Conservation (phyloP, 306 rosid species). For the Cucurbita pepo region DNA sequence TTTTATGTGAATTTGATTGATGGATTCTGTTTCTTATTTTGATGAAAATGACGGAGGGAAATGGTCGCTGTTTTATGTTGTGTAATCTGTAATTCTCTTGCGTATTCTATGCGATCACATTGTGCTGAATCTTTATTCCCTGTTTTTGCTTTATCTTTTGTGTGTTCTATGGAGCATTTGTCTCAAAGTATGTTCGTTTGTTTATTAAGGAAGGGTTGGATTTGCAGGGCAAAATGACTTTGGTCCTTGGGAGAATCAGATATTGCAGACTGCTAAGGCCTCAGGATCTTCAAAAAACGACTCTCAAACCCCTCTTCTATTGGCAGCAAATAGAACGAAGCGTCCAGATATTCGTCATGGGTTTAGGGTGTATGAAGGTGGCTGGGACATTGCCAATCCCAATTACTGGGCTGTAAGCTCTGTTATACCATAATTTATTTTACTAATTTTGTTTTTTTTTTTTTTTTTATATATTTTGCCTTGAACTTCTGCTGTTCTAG, state of each 20-base stretch:
- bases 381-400: constrained; percentile 70
- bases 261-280: constrained; percentile 34
- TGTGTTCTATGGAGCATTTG: background rate
- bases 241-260: constrained; percentile 62
- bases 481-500: background rate
- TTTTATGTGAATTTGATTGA: background rate
- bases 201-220: background rate
- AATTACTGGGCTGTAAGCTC: constrained; percentile 96
- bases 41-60: background rate
- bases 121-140: background rate
- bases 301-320: constrained; percentile 34
- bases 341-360: constrained; percentile 70
- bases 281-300: constrained; percentile 42
- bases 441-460: background rate
- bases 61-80: background rate
- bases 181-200: background rate
- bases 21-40: background rate
- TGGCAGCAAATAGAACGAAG: constrained; percentile 71
- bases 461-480: background rate
- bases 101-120: background rate
- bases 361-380: constrained; percentile 49
- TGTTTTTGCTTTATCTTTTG: background rate
- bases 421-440: background rate
- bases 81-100: background rate
- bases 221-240: constrained; percentile 44